These are phyloP conservation scores for Salix viminalis DNA, from an alignment of 345 rosid species.

Conservation along the genomic window DNA sequence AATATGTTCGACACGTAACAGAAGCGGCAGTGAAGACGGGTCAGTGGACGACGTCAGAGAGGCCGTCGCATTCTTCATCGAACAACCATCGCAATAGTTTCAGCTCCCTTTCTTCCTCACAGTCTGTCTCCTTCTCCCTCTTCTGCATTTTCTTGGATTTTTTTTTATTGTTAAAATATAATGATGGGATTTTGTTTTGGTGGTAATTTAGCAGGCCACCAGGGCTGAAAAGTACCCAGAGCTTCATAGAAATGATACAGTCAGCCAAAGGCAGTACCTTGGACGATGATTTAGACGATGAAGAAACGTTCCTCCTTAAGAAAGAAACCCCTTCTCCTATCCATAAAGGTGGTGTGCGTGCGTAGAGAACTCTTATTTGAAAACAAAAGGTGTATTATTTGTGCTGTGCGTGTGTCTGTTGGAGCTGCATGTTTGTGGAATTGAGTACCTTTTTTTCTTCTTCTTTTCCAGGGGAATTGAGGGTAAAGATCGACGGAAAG, in stretches of 20 bases:
- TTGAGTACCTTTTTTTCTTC: background rate
- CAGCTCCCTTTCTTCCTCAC: constrained; percentile 65
- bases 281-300: constrained; percentile 69
- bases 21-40: constrained; percentile 38
- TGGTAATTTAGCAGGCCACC: constrained; percentile 45
- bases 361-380: background rate
- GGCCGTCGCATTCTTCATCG: constrained; percentile 55
- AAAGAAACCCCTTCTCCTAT: constrained; percentile 57
- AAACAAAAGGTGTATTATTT: background rate
- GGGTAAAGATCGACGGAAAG: constrained; percentile 60
- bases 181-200: background rate
- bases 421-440: background rate
- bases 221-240: constrained; percentile 50
- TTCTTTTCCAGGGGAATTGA: constrained; percentile 46
- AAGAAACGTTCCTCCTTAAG: constrained; percentile 65
- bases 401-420: background rate
- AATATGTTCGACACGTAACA: constrained; percentile 25
- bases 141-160: background rate
- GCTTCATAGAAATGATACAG: constrained; percentile 90
- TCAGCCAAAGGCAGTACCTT: constrained; percentile 59
- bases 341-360: constrained; percentile 36
- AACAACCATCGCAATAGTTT: constrained; percentile 50
- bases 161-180: background rate
- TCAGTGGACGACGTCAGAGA: constrained; percentile 52
- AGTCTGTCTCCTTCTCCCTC: constrained; percentile 39